Conservation (phyloP, 305 asterid species). For the Fraxinus sp. region DNA sequence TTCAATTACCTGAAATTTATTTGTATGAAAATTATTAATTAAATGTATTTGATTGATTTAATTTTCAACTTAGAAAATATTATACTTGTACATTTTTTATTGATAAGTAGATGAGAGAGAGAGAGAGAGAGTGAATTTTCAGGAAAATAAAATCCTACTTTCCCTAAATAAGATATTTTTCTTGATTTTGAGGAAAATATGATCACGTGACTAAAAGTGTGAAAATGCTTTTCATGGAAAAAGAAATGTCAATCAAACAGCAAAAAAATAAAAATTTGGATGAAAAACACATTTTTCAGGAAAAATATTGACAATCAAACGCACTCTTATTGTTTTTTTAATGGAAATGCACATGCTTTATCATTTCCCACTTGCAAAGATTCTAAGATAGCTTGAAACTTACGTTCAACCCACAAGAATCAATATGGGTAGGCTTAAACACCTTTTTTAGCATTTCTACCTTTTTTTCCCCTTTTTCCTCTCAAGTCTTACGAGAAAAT, state of each 20-base stretch:
- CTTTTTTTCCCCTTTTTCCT: not conserved
- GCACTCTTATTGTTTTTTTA: not conserved
- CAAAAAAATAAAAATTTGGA: too few relatives aligned
- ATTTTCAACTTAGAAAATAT: not conserved
- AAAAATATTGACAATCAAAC: not conserved
- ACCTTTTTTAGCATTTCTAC: not conserved
- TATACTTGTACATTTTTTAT: too few relatives aligned
- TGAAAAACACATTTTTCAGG: too few relatives aligned
- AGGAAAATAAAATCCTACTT: too few relatives aligned
- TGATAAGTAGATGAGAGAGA: too few relatives aligned
- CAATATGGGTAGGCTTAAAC: not conserved
- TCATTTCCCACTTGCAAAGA: conserved; percentile 15
- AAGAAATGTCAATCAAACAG: not conserved
- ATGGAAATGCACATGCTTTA: conserved; percentile 6
- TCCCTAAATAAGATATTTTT: too few relatives aligned
- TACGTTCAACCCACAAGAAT: conserved; percentile 23
- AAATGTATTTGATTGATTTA: too few relatives aligned
- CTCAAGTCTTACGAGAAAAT: not conserved
- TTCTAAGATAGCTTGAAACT: conserved; percentile 38
- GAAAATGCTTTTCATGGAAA: too few relatives aligned
- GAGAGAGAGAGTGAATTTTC: not conserved
- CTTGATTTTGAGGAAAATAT: not conserved
- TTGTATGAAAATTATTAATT: too few relatives aligned
- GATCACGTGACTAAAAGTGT: not conserved
- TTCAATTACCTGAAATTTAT: too few relatives aligned